phyloP scores from a whole-genome alignment of 2,329 filamentous ascomycete genomes.

The Neopestalotiopsis clavispora region DNA sequence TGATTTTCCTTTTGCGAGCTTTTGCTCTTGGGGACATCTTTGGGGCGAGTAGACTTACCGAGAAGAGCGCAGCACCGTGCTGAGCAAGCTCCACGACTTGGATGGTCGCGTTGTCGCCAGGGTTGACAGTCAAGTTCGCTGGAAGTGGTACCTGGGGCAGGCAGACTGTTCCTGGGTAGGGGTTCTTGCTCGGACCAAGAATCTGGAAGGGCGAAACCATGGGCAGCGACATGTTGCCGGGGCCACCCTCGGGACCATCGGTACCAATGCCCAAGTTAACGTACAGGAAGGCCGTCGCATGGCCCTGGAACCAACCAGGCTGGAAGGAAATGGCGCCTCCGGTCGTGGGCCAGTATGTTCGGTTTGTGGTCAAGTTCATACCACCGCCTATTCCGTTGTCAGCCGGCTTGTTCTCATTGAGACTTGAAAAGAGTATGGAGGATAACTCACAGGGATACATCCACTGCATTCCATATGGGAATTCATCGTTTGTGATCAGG shows the following conservation, averaged over 20 bases:
- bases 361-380: slow-evolving; percentile 75
- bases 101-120: slow-evolving; percentile 84
- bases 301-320: slow-evolving; percentile 95
- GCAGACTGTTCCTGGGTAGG: slow-evolving; percentile 90
- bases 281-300: slow-evolving; percentile 81
- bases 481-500: slow-evolving; percentile 77
- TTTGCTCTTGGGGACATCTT: background rate
- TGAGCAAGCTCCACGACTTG: slow-evolving; percentile 74
- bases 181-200: slow-evolving; percentile 77
- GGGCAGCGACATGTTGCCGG: slow-evolving; percentile 83
- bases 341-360: slow-evolving; percentile 87
- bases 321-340: slow-evolving; percentile 91
- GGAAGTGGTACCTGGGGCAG: slow-evolving; percentile 89
- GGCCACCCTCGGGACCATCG: slow-evolving; percentile 65
- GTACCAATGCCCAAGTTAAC: slow-evolving; percentile 89
- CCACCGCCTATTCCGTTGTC: slow-evolving; percentile 73
- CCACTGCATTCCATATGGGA: slow-evolving; percentile 94
- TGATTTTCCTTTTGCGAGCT: background rate
- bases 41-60: slow-evolving; percentile 50
- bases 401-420: background rate
- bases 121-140: slow-evolving; percentile 67
- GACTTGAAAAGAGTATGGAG: background rate
- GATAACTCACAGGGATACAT: slow-evolving; percentile 81
- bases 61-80: slow-evolving; percentile 74
- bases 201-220: slow-evolving; percentile 86